Percentiles rank a stretch among this genome's conserved stretches.
These are phyloP conservation scores for Spathaspora girioi DNA, from an alignment of 805 yeast genomes.

Conservation along the genomic window DNA sequence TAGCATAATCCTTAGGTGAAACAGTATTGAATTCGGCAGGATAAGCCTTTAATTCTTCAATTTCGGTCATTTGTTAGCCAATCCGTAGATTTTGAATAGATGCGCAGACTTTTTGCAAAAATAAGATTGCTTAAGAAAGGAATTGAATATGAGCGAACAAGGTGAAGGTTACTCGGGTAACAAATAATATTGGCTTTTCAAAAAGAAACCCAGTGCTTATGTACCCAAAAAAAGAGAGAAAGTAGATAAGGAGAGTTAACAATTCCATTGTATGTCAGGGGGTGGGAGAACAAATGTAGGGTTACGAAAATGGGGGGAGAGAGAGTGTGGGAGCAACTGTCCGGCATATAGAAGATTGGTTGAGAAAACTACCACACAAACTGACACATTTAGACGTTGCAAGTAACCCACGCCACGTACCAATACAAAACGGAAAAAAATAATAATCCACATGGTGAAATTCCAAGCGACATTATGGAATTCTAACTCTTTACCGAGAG, in stretches of 20 bases:
- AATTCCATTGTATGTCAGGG: background rate
- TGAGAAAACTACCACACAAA: no score
- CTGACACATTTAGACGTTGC: no score
- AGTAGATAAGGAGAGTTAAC: background rate
- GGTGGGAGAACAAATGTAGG: background rate
- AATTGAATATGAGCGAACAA: slow-evolving; percentile 10
- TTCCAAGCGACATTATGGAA: no score
- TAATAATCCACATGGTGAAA: no score
- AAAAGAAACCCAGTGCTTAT: no score
- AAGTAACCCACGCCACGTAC: no score
- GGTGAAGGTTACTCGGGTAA: slow-evolving; percentile 1
- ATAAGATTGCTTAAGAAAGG: slow-evolving; percentile 11
- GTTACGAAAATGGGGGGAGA: background rate
- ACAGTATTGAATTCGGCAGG: slow-evolving; percentile 8
- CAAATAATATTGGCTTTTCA: no score
- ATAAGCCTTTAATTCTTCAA: background rate
- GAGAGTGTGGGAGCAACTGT: background rate
- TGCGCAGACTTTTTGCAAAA: background rate
- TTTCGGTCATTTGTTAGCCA: background rate
- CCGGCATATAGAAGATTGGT: background rate
- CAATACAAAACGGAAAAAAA: no score
- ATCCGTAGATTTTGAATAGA: background rate
- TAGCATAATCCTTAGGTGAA: slow-evolving; percentile 26
- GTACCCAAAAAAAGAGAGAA: no score
- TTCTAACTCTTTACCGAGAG: no score